Base-by-base conservation (phyloP, 179 eudicot species). In the Nepenthes alata region DNA sequence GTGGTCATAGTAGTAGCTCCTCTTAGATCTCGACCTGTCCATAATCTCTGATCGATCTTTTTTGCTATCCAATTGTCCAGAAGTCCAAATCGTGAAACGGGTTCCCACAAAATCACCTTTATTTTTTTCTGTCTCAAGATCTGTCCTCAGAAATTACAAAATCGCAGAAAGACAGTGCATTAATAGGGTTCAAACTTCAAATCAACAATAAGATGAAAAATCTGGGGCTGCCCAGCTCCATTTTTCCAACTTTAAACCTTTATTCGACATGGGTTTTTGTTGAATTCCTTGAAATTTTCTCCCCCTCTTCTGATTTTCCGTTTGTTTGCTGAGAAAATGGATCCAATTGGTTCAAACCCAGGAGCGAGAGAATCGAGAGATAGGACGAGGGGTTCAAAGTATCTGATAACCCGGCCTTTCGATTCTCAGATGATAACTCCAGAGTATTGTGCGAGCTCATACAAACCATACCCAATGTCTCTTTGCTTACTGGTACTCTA, bases 11-110 rank as follows among this genome's bases (percentile, higher is more conserved):
- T 84, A 82, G 76, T 86, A 87, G 79, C 80, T 83, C 71, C 97
- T 65, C 77, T 89, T 89, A 64, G 97, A 81, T 89, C 97, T 89
- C 11, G 97, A 85, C 77, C 97, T 80, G 62, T 87, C 95, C 91
- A 87, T 87, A 14, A 39, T 58, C 34, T 13, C 9, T 13, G 50
- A 57, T 7, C 7, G 38, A 57, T 37, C 7, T 15, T 11, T 11
- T 2, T 14, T 52, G n/a, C 11, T 13, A 55, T 2, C 11, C 37
- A 3, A 36, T 57, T 57, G 59, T 57, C 59, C 59, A 35, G 25
- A 25, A 25, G 59, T 57, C 59, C 59, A 57, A 37, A 34, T 9
- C 13, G 4, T 13, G 6, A 57, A 57, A 36, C 37, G 45, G 59
- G 59, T 57, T 57, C 37, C 13, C 59, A 35, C 1, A 5, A 37